Base-by-base conservation (phyloP, 2,329 filamentous ascomycete species). In the Pestalotiopsis sp. region DNA sequence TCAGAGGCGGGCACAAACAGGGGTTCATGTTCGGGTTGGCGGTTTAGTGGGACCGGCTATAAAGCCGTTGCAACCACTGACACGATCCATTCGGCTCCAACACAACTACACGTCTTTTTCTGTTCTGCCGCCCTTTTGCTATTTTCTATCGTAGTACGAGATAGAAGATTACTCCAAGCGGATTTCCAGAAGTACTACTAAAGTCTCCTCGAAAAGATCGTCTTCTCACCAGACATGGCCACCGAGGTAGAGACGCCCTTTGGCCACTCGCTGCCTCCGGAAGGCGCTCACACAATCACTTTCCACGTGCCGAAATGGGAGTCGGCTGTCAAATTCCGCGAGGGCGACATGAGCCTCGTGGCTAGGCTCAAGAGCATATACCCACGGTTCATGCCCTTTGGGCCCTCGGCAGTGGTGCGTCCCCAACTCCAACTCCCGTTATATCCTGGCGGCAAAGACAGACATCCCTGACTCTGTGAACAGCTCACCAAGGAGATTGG, bases 251-350 rank as follows among this genome's bases (percentile, higher is more conserved):
- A 63, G 23, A 70, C 68, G 41, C 62, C 68, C 1, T 79, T 83
- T 49, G 85, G 84, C 14, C 78, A 83, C 68, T 84, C 83, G 17
- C 75, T 84, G 3, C 84, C 84, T 1, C 85, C 85, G 1, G 79
- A 84, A 65, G 81, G 79, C 1, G 79, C 83, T 0, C 84, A 86
- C 72, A 82, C 81, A 69, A 80, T 86, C 76, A 83, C 85, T 65
- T 77, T 80, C 66, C 83, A 86, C 72, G 40, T 80, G 2, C 82
- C 82, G 0, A 81, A 81, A 27, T 86, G 84, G 84, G 76, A 82
- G 6, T 73, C 77, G 6, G 75, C 76, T n/a, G 72, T 79, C 59
- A 73, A 73, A 4, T 71, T 86, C 41, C 80, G 83, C 9, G 79
- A 84, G 7, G 83, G 83, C 17, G 83, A 85, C 65, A 70, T 68